Base-by-base conservation (phyloP, 495 filamentous ascomycete species). In the Tuber microsphaerosporum region DNA sequence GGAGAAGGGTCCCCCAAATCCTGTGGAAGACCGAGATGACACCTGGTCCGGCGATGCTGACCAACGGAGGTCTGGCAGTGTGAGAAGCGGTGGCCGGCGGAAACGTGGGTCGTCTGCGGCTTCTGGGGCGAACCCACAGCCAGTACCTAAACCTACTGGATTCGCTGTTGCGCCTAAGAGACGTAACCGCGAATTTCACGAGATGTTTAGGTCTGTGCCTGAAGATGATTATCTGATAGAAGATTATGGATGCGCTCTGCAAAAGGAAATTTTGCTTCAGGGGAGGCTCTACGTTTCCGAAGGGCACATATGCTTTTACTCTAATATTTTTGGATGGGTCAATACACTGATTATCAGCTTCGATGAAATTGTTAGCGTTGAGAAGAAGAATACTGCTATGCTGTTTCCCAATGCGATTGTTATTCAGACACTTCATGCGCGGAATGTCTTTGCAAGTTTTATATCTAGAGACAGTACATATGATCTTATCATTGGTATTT, bases 141-240 rank as follows among this genome's bases (percentile, higher is more conserved):
- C 72, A 75, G 87, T 90, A 8, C 91, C 91, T 48, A 92, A 92
- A 71, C 87, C 95, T 74, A 97, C 94, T 20, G 96, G 96, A 3
- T 98, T 99, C 84, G 94, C 96, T 72, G 93, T 98, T 71, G 95
- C 95, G 70, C 94, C 91, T 81, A 96, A 94, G 84, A 97, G 95
- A 85, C 90, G 95, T 41, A 99, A 99, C 83, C 87, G 93, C 43
- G 96, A 98, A 83, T 99, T 98, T 76, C 95, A 99, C 81, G 88
- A 89, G 69, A 85, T 97, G 26, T 99, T 99, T 86, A 91, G 92
- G 82, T 97, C 93, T 78, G 96, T 99, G 1, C 95, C 95, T 1
- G 95, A 99, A 75, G 95, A 98, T 79, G 95, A 99, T 83, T 97
- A 95, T 78, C 87, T 99, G 17, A 98, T 99, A 76, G 95, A 99